phyloP scores from a whole-genome alignment of 768 basidiomycete species.

The Agrocybe pediades region DNA sequence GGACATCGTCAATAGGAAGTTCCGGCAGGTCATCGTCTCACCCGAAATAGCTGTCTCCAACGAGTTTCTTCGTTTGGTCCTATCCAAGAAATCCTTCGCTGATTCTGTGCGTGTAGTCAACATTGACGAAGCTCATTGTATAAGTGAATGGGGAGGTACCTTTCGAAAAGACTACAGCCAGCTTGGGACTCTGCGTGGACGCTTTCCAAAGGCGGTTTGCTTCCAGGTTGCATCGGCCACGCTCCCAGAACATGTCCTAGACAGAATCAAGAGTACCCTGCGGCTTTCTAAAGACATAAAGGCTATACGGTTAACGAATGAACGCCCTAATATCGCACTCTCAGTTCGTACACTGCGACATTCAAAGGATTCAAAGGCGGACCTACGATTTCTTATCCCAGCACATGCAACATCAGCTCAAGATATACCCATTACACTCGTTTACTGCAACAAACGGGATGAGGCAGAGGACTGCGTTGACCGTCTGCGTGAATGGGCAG shows the following conservation, averaged over 20 bases:
- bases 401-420: constrained; percentile 1
- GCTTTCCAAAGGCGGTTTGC: constrained; percentile 14
- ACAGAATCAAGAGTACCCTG: constrained; percentile 18
- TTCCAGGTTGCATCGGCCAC: constrained; percentile 22
- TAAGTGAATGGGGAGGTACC: constrained; percentile 23
- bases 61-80: constrained; percentile 11
- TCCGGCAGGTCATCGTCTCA: constrained; percentile 17
- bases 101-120: constrained; percentile 9
- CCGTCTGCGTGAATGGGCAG: constrained; percentile 14
- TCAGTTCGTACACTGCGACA: constrained; percentile 20
- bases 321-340: constrained; percentile 27
- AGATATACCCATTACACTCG: constrained; percentile 20
- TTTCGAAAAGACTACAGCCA: constrained; percentile 22
- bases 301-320: constrained; percentile 17
- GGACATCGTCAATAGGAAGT: constrained; percentile 13
- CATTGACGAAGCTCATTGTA: constrained; percentile 27
- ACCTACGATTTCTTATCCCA: constrained; percentile 25
- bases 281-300: constrained; percentile 6
- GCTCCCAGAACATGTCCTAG: constrained; percentile 17
- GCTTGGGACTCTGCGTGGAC: constrained; percentile 20
- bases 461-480: constrained; percentile 16
- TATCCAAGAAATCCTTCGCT: constrained; percentile 11
- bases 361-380: constrained; percentile 19
- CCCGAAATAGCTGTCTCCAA: constrained; percentile 17
- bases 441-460: constrained; percentile 21